These are phyloP conservation scores for Escovopsis sp. DNA, from an alignment of 2,329 filamentous ascomycete species.

Conservation along the genomic window DNA sequence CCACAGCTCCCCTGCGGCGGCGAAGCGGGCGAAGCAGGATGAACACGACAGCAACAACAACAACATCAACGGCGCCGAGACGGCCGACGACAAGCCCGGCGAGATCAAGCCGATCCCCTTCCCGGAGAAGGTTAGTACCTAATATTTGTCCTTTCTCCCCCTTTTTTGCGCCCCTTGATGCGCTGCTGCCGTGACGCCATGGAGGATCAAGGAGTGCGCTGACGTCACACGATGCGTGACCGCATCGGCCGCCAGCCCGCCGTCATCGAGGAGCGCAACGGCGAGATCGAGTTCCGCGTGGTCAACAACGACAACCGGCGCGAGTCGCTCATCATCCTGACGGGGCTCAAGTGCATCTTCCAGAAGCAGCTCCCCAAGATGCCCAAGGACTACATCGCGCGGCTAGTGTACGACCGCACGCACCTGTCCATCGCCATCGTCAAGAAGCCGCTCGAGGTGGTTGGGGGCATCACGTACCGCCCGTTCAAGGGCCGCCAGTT, in stretches of 20 bases:
- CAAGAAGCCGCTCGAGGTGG: slow-evolving; percentile 90
- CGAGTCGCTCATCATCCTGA: slow-evolving; percentile 86
- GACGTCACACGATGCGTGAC: too few species aligned
- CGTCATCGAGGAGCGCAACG: slow-evolving; percentile 82
- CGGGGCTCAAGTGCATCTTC: slow-evolving; percentile 92
- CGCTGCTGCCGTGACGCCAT: too few species aligned
- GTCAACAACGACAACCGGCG: slow-evolving; percentile 90
- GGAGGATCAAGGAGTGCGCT: slow-evolving; percentile 4
- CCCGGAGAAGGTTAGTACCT: slow-evolving; percentile 54
- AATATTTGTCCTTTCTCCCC: too few species aligned
- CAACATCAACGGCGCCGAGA: slow-evolving; percentile 12
- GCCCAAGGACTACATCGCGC: slow-evolving; percentile 97
- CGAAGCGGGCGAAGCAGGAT: slow-evolving; percentile 49
- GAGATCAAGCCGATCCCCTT: slow-evolving; percentile 59
- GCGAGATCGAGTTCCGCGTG: slow-evolving; percentile 91
- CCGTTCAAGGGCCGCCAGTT: slow-evolving; percentile 81
- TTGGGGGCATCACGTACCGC: slow-evolving; percentile 91
- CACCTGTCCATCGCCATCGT: slow-evolving; percentile 95
- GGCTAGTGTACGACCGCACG: slow-evolving; percentile 91
- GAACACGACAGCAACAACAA: slow-evolving; percentile 8
- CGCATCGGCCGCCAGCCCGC: slow-evolving; percentile 43
- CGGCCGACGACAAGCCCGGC: slow-evolving; percentile 29
- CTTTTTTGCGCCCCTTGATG: too few species aligned
- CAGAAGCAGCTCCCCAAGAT: slow-evolving; percentile 98
- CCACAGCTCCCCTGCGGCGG: slow-evolving; percentile 46